Evolutionary conservation across 108 stramenopile species (phyloP), one percentile per base, ranked within the genome.

Genomic region (Nitzschia palea): DNA sequence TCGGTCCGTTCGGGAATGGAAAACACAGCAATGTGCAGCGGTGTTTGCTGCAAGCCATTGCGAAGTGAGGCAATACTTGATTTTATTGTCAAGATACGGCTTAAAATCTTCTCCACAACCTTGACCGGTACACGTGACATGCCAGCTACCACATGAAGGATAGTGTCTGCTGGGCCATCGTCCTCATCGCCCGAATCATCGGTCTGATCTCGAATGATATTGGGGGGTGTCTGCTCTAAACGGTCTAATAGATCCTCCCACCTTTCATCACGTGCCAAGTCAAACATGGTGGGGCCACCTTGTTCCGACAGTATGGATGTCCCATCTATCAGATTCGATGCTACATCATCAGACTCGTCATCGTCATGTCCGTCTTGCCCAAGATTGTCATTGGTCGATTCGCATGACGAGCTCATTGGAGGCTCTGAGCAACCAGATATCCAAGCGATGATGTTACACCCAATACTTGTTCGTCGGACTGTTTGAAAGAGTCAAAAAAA

Each of bases 1-100:
- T 57, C 56, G 10, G 57, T 32, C 12, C 68, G 29, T 32, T 53
- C 47, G 0, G 56, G 56, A 2, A 59, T 59, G 31, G 14, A 33
- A 4, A 14, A 14, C 3, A 59, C 18, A 32, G 56, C 56, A 3
- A 55, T 9, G 26, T 59, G 57, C 18, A 69, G 68, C 2, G 68
- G 57, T 17, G 68, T 69, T 55, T 55, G 53, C 40, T 43, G 26
- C 17, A 67, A 18, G 31, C 31, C 25, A 40, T 55, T 67, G 28
- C 15, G 35, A 0, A 44, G 23, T 0, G 54, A 6, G 14, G 27
- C 53, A 0, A 67, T 25, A 27, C 28, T 45, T 15, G 47, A 20
- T n/a, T n/a, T n/a, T n/a, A n/a, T n/a, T n/a, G n/a, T 32, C 20
- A 3, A 4, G 17, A 17, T 2, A 0, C 55, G 33, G 3, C 50